A percentile compares a stretch with the other conserved stretches of the same genome.
Evolutionary conservation across 208 protist genomes (phyloP).

Genomic region (Leishmania martiniquensis): DNA sequence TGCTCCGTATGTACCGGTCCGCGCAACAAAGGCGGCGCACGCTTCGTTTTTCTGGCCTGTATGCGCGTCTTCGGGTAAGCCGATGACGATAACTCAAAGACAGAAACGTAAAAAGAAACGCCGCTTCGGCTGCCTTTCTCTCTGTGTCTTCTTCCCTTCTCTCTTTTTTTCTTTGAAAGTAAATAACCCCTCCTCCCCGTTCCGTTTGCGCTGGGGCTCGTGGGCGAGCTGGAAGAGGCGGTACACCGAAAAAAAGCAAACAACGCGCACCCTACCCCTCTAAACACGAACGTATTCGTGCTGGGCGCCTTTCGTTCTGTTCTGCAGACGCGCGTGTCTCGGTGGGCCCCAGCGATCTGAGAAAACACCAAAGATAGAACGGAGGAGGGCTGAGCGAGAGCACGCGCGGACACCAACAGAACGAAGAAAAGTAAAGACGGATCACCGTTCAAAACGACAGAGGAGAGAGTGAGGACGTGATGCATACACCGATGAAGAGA

Average conservation of each 20-base stretch:
- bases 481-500: neutral
- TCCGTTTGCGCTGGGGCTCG: neutral
- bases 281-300: neutral
- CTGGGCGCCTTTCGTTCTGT: neutral
- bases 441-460: neutral
- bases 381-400: neutral
- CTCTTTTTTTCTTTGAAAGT: neutral
- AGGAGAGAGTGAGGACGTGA: neutral
- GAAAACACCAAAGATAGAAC: neutral
- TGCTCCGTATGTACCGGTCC: no score
- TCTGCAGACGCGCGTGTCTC: neutral
- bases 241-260: neutral
- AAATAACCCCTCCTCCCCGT: neutral
- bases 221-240: neutral
- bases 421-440: neutral
- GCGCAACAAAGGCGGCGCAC: no score
- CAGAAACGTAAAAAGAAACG: no score
- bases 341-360: neutral
- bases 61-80: no score
- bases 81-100: no score
- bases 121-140: no score
- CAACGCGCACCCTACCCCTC: neutral
- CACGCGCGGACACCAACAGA: neutral
- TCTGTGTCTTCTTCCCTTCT: neutral
- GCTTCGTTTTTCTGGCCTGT: no score